Evolutionary conservation across 2,329 filamentous ascomycete species (phyloP), one percentile per base, ranked within the genome.

Genomic region (Aspergillus versicolor): DNA sequence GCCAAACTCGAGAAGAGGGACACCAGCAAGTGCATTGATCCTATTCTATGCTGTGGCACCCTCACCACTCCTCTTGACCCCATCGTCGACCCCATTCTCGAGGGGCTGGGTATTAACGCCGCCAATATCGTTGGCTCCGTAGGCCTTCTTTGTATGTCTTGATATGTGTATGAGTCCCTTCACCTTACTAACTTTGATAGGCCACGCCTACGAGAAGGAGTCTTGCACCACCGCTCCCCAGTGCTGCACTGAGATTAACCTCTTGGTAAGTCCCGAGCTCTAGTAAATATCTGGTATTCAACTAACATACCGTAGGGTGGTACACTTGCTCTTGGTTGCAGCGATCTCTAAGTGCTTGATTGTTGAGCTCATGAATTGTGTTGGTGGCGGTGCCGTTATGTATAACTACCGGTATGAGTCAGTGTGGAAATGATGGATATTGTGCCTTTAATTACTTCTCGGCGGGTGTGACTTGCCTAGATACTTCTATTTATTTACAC

Each of bases 201-300:
- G 69, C 54, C 58, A 66, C 49, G 43, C 60, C 7, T 69, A 69
- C 44, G 59, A 64, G 8, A 34, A 51, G 12, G 34, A 51, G 11
- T 52, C 24, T n/a, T 71, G 69, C 52, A 6, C 42, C 11, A 53
- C 58, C 12, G 54, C 30, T 24, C 68, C 67, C 46, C 62, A 69
- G 60, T 71, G 69, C 67, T 71, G 68, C 57, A 66, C 67, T 17
- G 67, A 71, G 58, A 63, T 55, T 40, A 70, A 70, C 51, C 52
- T 71, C 38, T 49, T 70, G 58, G 68, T 70, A 64, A 55, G 65
- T 61, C 24, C 12, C 5, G n/a, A 3, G 21, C 12, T 42, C 13
- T 8, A 24, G 17, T 17, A 7, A 46, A 15, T 30, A 5, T 12
- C 19, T 34, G 21, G 11, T 22, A 62, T 19, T 61, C 44, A 17